These are phyloP conservation scores for Phylloporus sp. DNA, from an alignment of 768 basidiomycete genomes.

Conservation along the genomic window DNA sequence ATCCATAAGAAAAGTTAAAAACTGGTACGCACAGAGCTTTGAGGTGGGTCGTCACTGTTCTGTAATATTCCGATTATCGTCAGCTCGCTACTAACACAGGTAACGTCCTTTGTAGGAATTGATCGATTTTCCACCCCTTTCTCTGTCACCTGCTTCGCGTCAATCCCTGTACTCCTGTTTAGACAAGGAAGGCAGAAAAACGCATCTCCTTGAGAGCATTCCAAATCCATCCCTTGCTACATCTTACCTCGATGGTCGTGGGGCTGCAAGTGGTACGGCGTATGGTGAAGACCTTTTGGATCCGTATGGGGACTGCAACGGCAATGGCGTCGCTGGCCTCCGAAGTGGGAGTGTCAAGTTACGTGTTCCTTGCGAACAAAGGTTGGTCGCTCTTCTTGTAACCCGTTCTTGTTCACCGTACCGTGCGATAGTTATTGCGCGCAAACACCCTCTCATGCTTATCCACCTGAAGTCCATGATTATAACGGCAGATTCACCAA, in stretches of 20 bases:
- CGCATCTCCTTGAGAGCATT: constrained; percentile 62
- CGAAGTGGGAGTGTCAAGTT: constrained; percentile 58
- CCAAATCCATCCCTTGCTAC: constrained; percentile 71
- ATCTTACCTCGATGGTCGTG: constrained; percentile 31
- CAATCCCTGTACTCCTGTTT: constrained; percentile 55
- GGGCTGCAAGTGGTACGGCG: constrained; percentile 14
- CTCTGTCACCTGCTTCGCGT: constrained; percentile 62
- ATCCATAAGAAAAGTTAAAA: too few species aligned
- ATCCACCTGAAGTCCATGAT: constrained; percentile 92
- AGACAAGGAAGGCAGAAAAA: constrained; percentile 33
- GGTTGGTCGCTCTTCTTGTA: constrained; percentile 40
- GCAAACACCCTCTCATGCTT: constrained; percentile 62
- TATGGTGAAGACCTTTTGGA: constrained; percentile 4
- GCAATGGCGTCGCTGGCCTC: constrained; percentile 28
- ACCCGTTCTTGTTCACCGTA: constrained; percentile 2
- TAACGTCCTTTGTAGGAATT: constrained; percentile 60
- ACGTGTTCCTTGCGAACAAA: constrained; percentile 79
- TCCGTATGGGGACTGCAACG: constrained; percentile 25
- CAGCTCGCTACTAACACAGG: constrained; percentile 2
- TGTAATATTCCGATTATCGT: not conserved
- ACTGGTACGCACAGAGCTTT: too few species aligned
- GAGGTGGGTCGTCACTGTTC: too few species aligned
- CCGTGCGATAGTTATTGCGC: constrained; percentile 71
- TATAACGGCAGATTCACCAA: constrained; percentile 92
- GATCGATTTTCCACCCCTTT: constrained; percentile 77